phyloP scores from a whole-genome alignment of 1,284 basidiomycete genomes.

The Austroboletus rostrupii region DNA sequence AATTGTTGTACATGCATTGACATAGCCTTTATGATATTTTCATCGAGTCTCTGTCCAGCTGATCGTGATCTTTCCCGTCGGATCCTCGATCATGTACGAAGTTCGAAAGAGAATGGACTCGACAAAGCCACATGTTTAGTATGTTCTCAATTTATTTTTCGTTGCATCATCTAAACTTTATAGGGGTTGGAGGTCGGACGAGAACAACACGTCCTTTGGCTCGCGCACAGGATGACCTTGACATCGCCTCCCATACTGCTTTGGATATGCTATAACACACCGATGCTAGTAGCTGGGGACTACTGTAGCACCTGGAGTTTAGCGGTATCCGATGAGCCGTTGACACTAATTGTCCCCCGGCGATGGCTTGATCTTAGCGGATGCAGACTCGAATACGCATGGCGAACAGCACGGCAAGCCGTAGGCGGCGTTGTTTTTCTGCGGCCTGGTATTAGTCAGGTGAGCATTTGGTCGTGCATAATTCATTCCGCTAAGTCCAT shows the following conservation, averaged over 20 bases:
- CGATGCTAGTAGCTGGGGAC: conserved; percentile 45
- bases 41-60: conserved; percentile 32
- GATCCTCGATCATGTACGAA: conserved; percentile 41
- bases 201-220: conserved; percentile 23
- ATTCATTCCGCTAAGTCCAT: conserved; percentile 5
- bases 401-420: conserved; percentile 67
- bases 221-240: conserved; percentile 43
- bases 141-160: conserved; percentile 22
- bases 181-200: conserved; percentile 14
- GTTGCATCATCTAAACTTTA: conserved; percentile 8
- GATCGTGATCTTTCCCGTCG: conserved; percentile 35
- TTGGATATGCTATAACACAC: conserved; percentile 61
- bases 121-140: conserved; percentile 47
- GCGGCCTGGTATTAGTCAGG: conserved; percentile 73
- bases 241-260: conserved; percentile 53
- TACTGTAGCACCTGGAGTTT: conserved; percentile 60
- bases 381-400: conserved; percentile 52
- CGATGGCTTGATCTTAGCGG: conserved; percentile 78
- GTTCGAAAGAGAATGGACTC: conserved; percentile 45
- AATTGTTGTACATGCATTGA: conserved; percentile 60
- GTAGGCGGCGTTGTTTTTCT: conserved; percentile 63
- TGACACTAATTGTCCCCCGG: conserved; percentile 54
- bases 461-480: conserved; percentile 32
- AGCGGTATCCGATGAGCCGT: conserved; percentile 42
- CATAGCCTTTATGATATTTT: conserved; percentile 37